Base-by-base conservation (phyloP, 345 rosid genomes). In the Syzygium aromaticum region DNA sequence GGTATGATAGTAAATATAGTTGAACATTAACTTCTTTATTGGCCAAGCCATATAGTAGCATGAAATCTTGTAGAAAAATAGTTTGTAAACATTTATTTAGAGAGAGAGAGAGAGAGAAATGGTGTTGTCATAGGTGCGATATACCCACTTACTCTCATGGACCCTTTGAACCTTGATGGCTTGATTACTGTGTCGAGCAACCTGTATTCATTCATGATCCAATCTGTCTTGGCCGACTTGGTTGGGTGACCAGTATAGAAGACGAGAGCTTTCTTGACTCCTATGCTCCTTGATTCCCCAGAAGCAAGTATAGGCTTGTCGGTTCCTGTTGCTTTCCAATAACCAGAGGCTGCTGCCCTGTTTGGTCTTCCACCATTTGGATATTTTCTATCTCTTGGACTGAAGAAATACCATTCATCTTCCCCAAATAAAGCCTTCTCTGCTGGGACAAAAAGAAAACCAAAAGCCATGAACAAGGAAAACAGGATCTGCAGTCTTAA, bases 351-450 rank as follows among this genome's bases (percentile, higher is more conserved):
- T 40, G 93, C 92, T 8, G 92, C 91, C 67, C 93, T 84, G 86
- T 92, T 91, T 3, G 94, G 90, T 64, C 92, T 85, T 33, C 51
- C 87, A 23, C 93, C 91, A 12, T 91, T 90, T 15, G 94, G 91
- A 86, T 92, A 89, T 82, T 91, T 93, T 73, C 92, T 84, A 40
- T 91, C 91, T 85, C 92, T 88, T 23, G 95, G 95, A 87, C 94
- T 94, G 86, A 95, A 94, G 86, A 94, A 94, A 87, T 89, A 94
- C 96, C 96, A 93, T 87, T 94, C 96, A 40, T 93, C 88, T 54
- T 94, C 95, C 52, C 95, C 96, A 87, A 94, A 96, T 91, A 92
- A 90, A 54, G 98, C 96, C 87, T 94, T 92, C 51, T 92, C 98
- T 96, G 92, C 64, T 21, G 49, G 82, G 49, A 73, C 7, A 1